Evolutionary conservation across 495 filamentous ascomycete genomes (phyloP).

Genomic region (Podospora australis): DNA sequence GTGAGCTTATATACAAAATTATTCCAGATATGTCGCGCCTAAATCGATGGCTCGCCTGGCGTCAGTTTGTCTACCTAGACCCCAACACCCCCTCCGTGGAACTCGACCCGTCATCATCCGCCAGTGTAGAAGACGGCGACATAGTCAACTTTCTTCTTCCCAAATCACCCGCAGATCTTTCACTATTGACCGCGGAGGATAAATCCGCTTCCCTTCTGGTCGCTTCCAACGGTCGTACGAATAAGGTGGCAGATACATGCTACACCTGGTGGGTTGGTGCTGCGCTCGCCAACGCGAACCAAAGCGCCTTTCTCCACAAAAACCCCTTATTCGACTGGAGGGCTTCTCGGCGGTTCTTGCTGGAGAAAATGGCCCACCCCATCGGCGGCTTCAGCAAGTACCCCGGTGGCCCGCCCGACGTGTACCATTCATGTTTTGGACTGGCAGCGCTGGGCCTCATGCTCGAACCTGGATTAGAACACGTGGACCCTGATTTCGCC

Average conservation of each 20-base stretch:
- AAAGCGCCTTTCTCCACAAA: conserved; percentile 56
- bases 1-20: conserved; percentile 25
- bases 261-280: conserved; percentile 87
- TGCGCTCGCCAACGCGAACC: conserved; percentile 61
- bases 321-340: conserved; percentile 52
- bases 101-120: conserved; percentile 4
- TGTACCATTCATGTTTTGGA: conserved; percentile 86
- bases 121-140: conserved; percentile 43
- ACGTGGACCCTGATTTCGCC: conserved; percentile 64
- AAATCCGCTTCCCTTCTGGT: conserved; percentile 29
- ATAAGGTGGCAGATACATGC: conserved; percentile 89
- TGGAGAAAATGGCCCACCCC: conserved; percentile 83
- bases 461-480: conserved; percentile 51
- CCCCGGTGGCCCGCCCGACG: conserved; percentile 76
- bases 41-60: conserved; percentile 47
- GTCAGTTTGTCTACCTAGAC: conserved; percentile 54
- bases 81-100: conserved; percentile 25
- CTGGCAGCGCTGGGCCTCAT: conserved; percentile 68
- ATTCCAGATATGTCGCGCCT: conserved; percentile 31
- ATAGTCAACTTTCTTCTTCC: conserved; percentile 31
- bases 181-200: conserved; percentile 24
- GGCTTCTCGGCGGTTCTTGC: conserved; percentile 65
- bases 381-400: conserved; percentile 87
- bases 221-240: conserved; percentile 81
- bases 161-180: conserved; percentile 33